phyloP scores from a whole-genome alignment of 345 rosid genomes.

The Populus tremula region DNA sequence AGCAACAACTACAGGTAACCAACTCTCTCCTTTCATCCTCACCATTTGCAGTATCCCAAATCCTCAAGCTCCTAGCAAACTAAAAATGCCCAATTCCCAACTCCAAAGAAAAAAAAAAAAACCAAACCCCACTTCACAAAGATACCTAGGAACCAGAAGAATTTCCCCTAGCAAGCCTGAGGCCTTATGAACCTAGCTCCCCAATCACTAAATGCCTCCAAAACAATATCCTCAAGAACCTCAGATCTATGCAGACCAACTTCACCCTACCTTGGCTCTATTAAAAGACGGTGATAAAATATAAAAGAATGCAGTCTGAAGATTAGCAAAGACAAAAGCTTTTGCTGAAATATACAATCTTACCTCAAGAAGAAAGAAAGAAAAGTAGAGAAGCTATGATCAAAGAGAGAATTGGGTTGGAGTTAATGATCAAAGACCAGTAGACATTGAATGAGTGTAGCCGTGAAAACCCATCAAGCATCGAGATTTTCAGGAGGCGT shows the following conservation, averaged over 20 bases:
- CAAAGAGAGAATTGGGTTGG: background rate
- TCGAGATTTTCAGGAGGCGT: constrained; percentile 25
- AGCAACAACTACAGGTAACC: constrained; percentile 31
- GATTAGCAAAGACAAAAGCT: constrained; percentile 19
- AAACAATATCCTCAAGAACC: constrained; percentile 8
- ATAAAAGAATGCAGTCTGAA: background rate
- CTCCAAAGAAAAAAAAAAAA: constrained; percentile 8
- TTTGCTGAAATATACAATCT: constrained; percentile 11
- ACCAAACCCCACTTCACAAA: background rate
- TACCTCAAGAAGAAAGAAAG: constrained; percentile 34
- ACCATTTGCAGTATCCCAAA: constrained; percentile 28
- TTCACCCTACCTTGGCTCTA: background rate
- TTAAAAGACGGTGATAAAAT: background rate
- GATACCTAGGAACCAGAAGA: too few relatives aligned
- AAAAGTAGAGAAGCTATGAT: constrained; percentile 4
- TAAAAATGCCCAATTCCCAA: constrained; percentile 7
- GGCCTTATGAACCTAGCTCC: constrained; percentile 14
- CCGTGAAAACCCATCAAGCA: constrained; percentile 24
- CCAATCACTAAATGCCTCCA: constrained; percentile 10
- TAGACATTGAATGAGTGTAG: constrained; percentile 22
- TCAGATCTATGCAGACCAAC: constrained; percentile 36
- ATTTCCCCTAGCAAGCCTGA: background rate
- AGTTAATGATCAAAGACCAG: constrained; percentile 30
- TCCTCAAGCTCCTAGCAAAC: constrained; percentile 15
- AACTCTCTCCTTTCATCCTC: constrained; percentile 45